Base-by-base conservation (phyloP, 2,329 filamentous ascomycete genomes). In the Penicillium sclerotigenum region DNA sequence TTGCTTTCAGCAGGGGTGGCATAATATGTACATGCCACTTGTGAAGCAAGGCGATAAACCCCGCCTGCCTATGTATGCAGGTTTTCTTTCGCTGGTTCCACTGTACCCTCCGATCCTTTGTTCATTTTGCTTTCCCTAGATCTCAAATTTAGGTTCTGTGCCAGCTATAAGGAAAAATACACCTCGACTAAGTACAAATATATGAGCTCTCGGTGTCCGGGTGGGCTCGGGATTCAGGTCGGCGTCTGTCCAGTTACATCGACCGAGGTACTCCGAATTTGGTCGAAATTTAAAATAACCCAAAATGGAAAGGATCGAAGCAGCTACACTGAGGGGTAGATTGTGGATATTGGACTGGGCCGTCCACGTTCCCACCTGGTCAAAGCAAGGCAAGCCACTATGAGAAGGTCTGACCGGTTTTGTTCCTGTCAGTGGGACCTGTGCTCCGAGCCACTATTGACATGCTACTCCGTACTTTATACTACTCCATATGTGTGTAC, bases 301-400 rank as follows among this genome's bases (percentile, higher is more conserved):
- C 28, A 16, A 14, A 45, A 29, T 45, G 13, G n/a, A 13, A 38
- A 47, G 20, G 10, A 7, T n/a, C 5, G 22, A 36, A 14, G 7
- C 13, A 37, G 20, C 9, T 29, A 29, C 37, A 41, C 20, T 22
- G 38, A 47, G 47, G 40, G 33, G 53, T 47, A 31, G 26, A 47
- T 47, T 47, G 50, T 50, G 33, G 57, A 55, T 50, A 51, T 41
- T 37, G 14, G 31, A 47, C 52, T 56, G 47, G 51, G 48, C 52
- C 31, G 29, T 52, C 56, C 40, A 53, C 36, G 18, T 46, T 57
- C 40, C 53, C 50, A 29, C 26, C 40, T 37, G 31, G 50, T 41
- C 22, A 42, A 22, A 52, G 47, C 51, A 36, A 24, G 20, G 31
- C n/a, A 42, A 28, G 40, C 42, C 33, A 52, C 46, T 49, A 47